Evolutionary conservation across 352 stramenopile genomes (phyloP).

Genomic region (Chloridella minuta): DNA sequence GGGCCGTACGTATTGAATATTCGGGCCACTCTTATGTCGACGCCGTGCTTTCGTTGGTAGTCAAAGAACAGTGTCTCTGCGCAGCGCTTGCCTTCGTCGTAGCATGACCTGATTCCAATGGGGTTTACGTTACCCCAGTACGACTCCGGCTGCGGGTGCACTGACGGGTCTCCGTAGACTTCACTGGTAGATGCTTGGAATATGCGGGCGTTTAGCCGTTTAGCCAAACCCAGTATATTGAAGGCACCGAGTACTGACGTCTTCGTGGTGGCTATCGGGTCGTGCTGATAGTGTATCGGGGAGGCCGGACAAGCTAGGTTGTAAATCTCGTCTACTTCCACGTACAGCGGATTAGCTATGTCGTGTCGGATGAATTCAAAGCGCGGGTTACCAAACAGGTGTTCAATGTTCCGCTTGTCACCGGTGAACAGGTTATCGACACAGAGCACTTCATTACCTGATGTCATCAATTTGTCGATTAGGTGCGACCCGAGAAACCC

Average conservation of each 20-base stretch:
- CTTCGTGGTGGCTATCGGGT: constrained; percentile 92
- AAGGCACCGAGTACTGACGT: constrained; percentile 58
- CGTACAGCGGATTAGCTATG: no score
- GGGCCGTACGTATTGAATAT: constrained; percentile 99
- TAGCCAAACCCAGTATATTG: constrained; percentile 90
- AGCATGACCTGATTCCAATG: constrained; percentile 76
- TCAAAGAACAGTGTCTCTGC: constrained; percentile 96
- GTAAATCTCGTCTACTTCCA: no score
- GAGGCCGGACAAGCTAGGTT: constrained; percentile 60
- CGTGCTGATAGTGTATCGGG: constrained; percentile 78
- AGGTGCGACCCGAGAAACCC: constrained; percentile 67
- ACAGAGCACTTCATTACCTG: no score
- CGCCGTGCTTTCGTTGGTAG: constrained; percentile 44
- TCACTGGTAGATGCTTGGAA: constrained; percentile 91
- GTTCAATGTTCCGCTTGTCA: constrained; percentile 40
- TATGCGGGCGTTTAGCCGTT: constrained; percentile 63
- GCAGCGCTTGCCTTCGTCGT: constrained; percentile 96
- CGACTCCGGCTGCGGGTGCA: constrained; percentile 35
- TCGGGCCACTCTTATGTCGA: constrained; percentile 40
- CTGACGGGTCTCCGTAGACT: constrained; percentile 66
- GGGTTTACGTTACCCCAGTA: constrained; percentile 36
- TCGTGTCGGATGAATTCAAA: no score
- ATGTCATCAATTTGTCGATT: neutral
- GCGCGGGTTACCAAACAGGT: neutral
- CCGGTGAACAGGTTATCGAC: constrained; percentile 80